These are phyloP conservation scores for Penicillium coprophilum DNA, from an alignment of 495 filamentous ascomycete species.

Conservation along the genomic window DNA sequence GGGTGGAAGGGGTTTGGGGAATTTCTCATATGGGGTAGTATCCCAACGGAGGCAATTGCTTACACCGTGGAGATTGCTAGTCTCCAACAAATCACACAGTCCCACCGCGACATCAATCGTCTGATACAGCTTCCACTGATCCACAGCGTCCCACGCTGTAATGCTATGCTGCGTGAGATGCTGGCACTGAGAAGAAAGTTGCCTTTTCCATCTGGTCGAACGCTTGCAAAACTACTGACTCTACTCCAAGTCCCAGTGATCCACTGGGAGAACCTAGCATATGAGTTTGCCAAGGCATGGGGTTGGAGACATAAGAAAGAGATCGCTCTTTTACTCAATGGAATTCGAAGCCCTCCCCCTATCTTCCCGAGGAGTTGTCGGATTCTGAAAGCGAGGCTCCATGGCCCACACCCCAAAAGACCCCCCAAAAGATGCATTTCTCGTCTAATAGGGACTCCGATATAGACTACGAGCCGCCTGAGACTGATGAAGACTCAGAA, in stretches of 20 bases:
- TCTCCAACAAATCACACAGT: conserved; percentile 19
- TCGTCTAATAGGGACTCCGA: neutral
- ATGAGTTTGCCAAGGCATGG: neutral
- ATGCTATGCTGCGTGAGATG: neutral
- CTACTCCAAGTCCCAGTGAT: neutral
- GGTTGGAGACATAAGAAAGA: neutral
- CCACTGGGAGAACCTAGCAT: neutral
- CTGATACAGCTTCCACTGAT: conserved; percentile 30
- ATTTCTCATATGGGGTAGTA: conserved; percentile 35
- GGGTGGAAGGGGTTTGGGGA: conserved; percentile 34
- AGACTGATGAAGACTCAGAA: neutral
- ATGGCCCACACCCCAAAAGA: neutral
- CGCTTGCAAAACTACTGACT: neutral
- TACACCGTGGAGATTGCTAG: conserved; percentile 24
- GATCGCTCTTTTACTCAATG: neutral
- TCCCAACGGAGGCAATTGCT: conserved; percentile 29
- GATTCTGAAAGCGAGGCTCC: neutral
- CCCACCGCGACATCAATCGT: conserved; percentile 18
- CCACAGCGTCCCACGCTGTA: neutral
- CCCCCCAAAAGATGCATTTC: neutral
- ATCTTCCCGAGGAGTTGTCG: neutral
- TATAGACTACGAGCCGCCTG: neutral
- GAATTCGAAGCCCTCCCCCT: neutral
- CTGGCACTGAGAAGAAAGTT: neutral
- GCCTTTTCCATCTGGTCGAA: neutral